Base-by-base conservation (phyloP, 306 rosid species). In the Lagenaria siceraria region DNA sequence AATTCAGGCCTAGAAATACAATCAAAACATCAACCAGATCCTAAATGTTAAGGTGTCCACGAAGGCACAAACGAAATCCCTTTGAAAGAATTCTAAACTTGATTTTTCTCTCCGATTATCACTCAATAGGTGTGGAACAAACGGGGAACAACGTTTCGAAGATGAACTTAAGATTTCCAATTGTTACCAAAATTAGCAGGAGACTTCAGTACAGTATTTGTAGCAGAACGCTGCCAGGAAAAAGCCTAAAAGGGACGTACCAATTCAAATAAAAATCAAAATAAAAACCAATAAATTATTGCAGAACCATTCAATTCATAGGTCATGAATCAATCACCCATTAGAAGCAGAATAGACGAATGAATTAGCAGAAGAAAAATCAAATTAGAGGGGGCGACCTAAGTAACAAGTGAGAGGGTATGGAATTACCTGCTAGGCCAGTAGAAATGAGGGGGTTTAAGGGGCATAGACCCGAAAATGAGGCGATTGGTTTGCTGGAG, bases 391-490 rank as follows among this genome's bases (percentile, higher is more conserved):
- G 40, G 54, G 22, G 55, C 51, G 14, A 36, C 6, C 3, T 10
- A 54, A 8, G 40, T 36, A 31, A 8, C 78, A 46, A 55, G 31
- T n/a, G 73, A 35, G 51, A 72, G 42, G 9, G 13, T 31, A 63
- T 11, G 65, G 19, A 52, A 52, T 78, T 59, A 91, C 98, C 98
- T 81, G 90, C 85, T 56, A 82, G 88, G 51, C 84, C 70, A 73
- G 36, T 15, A 48, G 51, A n/a, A 80, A 84, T 69, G 84, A 75
- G 62, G 70, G 86, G 85, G 51, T 56, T 78, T 0, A 84, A 78
- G 81, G 91, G 91, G 40, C 88, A 79, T 11, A 91, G 91, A 33
- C 97, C 98, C 0, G 85, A 65, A 89, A 86, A 89, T 46, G 90
- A 85, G 11, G 87, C 80, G 43, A 77, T 58, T 15, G 82, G 54